Base-by-base conservation (phyloP, 139 green algal genomes). In the Astrephomene gubernaculifera region DNA sequence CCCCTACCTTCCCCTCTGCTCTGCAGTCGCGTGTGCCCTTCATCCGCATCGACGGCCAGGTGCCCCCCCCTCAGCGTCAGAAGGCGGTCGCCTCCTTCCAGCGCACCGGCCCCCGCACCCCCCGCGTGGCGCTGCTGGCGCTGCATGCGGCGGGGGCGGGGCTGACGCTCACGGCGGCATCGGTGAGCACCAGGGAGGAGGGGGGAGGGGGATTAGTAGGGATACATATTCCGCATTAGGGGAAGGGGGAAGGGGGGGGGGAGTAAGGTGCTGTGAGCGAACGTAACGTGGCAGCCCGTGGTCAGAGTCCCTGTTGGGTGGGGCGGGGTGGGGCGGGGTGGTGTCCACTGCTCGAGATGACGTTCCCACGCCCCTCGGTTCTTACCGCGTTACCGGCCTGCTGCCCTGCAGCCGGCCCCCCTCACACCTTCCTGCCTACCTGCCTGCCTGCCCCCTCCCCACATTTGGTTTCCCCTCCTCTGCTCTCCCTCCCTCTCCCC, bases 111-210 rank as follows among this genome's bases (percentile, higher is more conserved):
- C 44, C 22, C 14, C 7, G 33, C 44, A 67, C 73, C 53, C 52
- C 76, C 4, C 79, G 80, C 1, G 91, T 91, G n/a, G 92, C 92
- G 36, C 75, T 96, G 78, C 88, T 96, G 31, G 81, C 72, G 86
- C 92, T 96, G 60, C 88, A 83, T 2, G 94, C 95, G 19, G 94
- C 95, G 21, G 93, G 93, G 2, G 88, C 88, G 21, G 95, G 95
- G 14, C 87, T 98, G 70, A 98, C 93, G 0, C 90, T 98, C 43
- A 96, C 93, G 12, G 90, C 84, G 0, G 87, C 90, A 35, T 54
- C 44, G 84, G 84, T 89, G 65, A 10, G 69, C 33, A 4, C 0
- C 2, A 4, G 38, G 12, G 35, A 6, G 39, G 6, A 25, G 31
- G 21, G 2, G n/a, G n/a, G 24, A 43, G 39, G 39, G 22, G 8